Evolutionary conservation across 768 basidiomycete genomes (phyloP).

Genomic region (Tricholoma sp.): DNA sequence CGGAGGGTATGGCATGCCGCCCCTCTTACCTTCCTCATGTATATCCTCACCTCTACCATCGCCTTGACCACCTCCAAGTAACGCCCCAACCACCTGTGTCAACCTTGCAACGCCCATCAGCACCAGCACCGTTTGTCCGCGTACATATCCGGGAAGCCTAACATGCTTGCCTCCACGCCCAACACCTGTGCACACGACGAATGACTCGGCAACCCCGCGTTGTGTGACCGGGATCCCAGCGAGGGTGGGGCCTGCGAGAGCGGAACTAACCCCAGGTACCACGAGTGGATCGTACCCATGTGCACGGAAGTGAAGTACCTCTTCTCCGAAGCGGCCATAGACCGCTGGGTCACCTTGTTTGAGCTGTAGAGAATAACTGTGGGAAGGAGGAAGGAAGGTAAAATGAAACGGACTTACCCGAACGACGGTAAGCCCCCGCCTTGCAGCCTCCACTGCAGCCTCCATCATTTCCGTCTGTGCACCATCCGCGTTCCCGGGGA

Average conservation of each 20-base stretch:
- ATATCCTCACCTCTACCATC: not conserved
- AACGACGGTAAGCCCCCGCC: slow-evolving; percentile 78
- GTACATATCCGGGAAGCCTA: slow-evolving; percentile 81
- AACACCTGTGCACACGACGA: slow-evolving; percentile 92
- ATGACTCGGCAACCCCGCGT: slow-evolving; percentile 85
- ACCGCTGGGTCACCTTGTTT: slow-evolving; percentile 98
- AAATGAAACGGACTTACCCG: slow-evolving; percentile 46
- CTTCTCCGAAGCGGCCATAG: slow-evolving; percentile 93
- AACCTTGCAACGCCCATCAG: slow-evolving; percentile 96
- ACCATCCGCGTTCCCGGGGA: slow-evolving; percentile 94
- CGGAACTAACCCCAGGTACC: slow-evolving; percentile 87
- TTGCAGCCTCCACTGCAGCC: slow-evolving; percentile 79
- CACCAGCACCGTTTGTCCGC: slow-evolving; percentile 73
- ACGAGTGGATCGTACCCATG: slow-evolving; percentile 81
- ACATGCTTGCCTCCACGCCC: slow-evolving; percentile 82
- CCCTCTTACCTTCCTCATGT: slow-evolving; percentile 18
- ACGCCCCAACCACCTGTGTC: slow-evolving; percentile 58
- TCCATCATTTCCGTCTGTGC: slow-evolving; percentile 96
- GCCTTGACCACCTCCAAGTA: slow-evolving; percentile 24
- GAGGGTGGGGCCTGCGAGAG: slow-evolving; percentile 84
- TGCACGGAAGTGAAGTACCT: slow-evolving; percentile 86
- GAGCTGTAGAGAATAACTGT: slow-evolving; percentile 40
- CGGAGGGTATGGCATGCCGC: slow-evolving; percentile 58
- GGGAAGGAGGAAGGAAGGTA: slow-evolving; percentile 1
- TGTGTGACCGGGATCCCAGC: slow-evolving; percentile 94